Percentiles rank a stretch among this genome's conserved stretches.
Evolutionary conservation across 2,329 filamentous ascomycete genomes (phyloP).

Genomic region (Epichloe amarillans): DNA sequence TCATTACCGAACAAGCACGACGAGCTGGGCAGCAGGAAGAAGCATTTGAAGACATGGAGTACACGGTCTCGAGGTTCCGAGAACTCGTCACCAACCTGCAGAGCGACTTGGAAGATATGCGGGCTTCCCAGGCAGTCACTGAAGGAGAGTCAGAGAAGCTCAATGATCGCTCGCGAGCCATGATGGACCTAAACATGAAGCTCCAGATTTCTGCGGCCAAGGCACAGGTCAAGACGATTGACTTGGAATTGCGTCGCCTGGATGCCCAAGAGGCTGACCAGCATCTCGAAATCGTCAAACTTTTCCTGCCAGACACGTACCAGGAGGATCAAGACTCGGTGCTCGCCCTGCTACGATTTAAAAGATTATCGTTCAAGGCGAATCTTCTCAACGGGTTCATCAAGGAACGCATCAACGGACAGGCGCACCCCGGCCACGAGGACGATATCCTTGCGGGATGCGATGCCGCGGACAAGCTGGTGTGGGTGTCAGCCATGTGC

Average conservation of each 20-base stretch:
- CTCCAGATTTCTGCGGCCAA: constrained; percentile 82
- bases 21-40: constrained; percentile 65
- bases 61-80: constrained; percentile 76
- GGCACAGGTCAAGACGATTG: constrained; percentile 87
- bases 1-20: constrained; percentile 71
- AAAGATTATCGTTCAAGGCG: constrained; percentile 78
- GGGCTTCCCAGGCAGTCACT: constrained; percentile 80
- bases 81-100: constrained; percentile 80
- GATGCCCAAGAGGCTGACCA: constrained; percentile 82
- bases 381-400: constrained; percentile 64
- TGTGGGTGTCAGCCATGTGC: constrained; percentile 72
- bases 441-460: constrained; percentile 71
- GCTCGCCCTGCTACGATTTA: constrained; percentile 78
- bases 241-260: constrained; percentile 73
- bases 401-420: constrained; percentile 61
- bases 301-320: constrained; percentile 80
- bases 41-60: constrained; percentile 74
- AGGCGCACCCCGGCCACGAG: constrained; percentile 52
- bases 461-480: constrained; percentile 72
- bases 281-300: constrained; percentile 75
- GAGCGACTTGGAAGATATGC: constrained; percentile 79
- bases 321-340: constrained; percentile 72
- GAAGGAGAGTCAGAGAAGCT: constrained; percentile 89
- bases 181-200: constrained; percentile 95
- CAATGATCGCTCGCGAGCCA: constrained; percentile 73